Conservation (phyloP, 1,284 basidiomycete species). For the Volvariella volvacea region DNA sequence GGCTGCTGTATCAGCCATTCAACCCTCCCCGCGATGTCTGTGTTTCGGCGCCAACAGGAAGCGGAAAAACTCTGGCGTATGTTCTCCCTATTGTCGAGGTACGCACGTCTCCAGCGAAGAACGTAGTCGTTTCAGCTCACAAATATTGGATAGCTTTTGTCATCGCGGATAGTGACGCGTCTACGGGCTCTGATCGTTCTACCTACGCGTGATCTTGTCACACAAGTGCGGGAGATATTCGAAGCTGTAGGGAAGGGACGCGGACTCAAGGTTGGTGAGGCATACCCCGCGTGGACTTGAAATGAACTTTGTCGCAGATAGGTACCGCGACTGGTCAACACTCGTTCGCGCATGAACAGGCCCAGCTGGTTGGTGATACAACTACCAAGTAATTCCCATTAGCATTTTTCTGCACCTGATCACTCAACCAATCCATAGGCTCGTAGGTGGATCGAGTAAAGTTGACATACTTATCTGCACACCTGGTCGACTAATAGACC, state of each 20-base stretch:
- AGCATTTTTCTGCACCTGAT: neutral
- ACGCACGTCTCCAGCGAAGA: constrained; percentile 12
- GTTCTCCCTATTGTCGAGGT: constrained; percentile 90
- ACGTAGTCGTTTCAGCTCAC: constrained; percentile 2
- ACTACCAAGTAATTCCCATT: constrained; percentile 32
- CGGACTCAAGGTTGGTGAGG: constrained; percentile 65
- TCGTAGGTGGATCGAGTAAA: constrained; percentile 76
- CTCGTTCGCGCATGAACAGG: constrained; percentile 78
- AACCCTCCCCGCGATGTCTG: constrained; percentile 78
- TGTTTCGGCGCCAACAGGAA: constrained; percentile 96
- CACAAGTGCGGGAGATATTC: constrained; percentile 89
- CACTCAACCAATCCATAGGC: constrained; percentile 25
- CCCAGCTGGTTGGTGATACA: constrained; percentile 57
- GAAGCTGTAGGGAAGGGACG: constrained; percentile 82
- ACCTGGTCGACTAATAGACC: constrained; percentile 92
- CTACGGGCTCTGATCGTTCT: constrained; percentile 90
- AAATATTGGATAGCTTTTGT: constrained; percentile 50
- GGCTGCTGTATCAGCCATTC: constrained; percentile 66
- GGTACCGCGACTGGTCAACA: constrained; percentile 80
- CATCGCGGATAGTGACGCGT: constrained; percentile 69
- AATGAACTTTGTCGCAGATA: constrained; percentile 40
- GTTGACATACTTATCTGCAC: constrained; percentile 95
- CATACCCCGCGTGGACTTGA: constrained; percentile 1
- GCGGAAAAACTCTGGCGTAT: constrained; percentile 95
- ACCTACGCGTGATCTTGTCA: constrained; percentile 93